phyloP scores from a whole-genome alignment of 805 yeast genomes.

The Hanseniaspora thailandica region DNA sequence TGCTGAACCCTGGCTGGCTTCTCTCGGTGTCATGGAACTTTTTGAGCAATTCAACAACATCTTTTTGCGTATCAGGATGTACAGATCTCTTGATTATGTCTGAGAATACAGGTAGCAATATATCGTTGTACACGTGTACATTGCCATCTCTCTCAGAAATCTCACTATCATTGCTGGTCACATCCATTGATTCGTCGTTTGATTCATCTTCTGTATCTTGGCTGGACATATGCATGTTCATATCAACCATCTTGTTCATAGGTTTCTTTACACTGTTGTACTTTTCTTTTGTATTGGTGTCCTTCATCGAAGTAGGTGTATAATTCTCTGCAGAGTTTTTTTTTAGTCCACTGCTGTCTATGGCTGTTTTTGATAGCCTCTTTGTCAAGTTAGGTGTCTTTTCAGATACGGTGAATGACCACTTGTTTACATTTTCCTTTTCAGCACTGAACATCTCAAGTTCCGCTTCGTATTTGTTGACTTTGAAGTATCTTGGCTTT shows the following conservation, averaged over 20 bases:
- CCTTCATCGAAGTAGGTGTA: conserved; percentile 9
- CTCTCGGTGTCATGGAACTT: conserved; percentile 37
- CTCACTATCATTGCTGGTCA: conserved; percentile 13
- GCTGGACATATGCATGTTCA: not conserved
- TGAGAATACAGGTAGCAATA: conserved; percentile 23
- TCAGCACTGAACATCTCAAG: not conserved
- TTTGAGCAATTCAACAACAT: conserved; percentile 35
- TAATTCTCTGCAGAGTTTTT: conserved; percentile 9
- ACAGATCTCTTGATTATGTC: conserved; percentile 35
- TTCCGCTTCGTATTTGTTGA: not conserved
- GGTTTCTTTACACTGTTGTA: conserved; percentile 3
- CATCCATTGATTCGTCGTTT: conserved; percentile 18
- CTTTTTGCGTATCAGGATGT: conserved; percentile 35
- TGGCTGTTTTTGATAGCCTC: not conserved
- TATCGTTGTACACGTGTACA: conserved; percentile 32
- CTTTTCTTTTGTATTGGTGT: not conserved
- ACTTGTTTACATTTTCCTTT: not conserved
- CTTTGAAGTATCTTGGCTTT: conserved; percentile 3
- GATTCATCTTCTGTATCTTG: conserved; percentile 13
- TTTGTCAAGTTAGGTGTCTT: conserved; percentile 13
- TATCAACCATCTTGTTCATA: not conserved
- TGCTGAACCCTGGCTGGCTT: conserved; percentile 50
- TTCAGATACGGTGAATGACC: not conserved
- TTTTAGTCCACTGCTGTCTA: not conserved
- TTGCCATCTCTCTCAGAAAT: not conserved